Evolutionary conservation across 495 filamentous ascomycete genomes (phyloP), one percentile per base, ranked within the genome.

Genomic region (Penicillium ucsense): DNA sequence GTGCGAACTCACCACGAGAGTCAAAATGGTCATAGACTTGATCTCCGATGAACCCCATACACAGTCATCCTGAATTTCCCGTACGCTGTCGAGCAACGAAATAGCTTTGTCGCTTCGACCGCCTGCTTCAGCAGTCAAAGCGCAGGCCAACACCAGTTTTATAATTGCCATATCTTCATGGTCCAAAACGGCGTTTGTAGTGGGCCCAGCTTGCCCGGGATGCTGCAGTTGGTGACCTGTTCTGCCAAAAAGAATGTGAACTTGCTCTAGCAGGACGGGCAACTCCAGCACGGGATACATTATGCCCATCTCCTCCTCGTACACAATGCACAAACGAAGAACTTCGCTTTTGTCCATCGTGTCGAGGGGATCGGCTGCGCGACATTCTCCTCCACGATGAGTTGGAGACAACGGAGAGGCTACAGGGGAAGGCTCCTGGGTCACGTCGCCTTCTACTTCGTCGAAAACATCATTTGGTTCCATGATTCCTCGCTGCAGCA

Each of bases 271-370:
- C 4, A 86, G 64, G 47, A 72, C 64, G 12, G 83, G 70, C 31
- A 89, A 78, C 46, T 84, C 72, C 29, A 90, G 53, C 4, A 92
- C 76, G 0, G 88, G 88, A 60, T 92, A 95, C 88, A 92, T 92
- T 43, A 87, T 73, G 3, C 85, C 85, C 64, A 92, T 82, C 61
- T 92, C 89, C 58, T 94, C 86, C 46, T 90, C 82, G 53, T 88
- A 88, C 3, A 90, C 74, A 3, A 72, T 63, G 53, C 85, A 86
- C 8, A 94, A 70, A 5, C 86, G 77, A n/a, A 86, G 55, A 41
- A 88, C 81, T 54, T 95, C 86, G 12, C 81, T 70, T 55, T 83
- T 84, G n/a, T 71, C 67, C 12, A 89, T 70, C n/a, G 75, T 70
- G 84, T 85, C 89, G 10, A 95, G 68, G 1, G 88, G 85, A 66